phyloP scores from a whole-genome alignment of 2,329 filamentous ascomycete genomes.

The Fusarium globosum region DNA sequence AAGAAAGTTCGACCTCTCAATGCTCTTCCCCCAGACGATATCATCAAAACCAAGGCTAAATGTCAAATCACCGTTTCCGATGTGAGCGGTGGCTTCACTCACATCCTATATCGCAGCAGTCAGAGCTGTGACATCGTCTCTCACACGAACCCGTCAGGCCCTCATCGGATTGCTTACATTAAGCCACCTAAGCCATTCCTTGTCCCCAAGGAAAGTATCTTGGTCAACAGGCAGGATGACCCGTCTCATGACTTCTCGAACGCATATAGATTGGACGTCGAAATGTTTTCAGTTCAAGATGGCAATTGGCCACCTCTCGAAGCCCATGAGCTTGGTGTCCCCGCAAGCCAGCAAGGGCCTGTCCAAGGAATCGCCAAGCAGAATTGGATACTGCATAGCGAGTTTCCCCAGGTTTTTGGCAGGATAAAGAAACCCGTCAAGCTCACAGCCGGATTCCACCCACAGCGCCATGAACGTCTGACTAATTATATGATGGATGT shows the following conservation, averaged over 20 bases:
- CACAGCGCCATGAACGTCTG: constrained; percentile 37
- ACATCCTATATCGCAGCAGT: constrained; percentile 64
- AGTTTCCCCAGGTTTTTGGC: constrained; percentile 56
- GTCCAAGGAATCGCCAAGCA: constrained; percentile 36
- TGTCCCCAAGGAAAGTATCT: constrained; percentile 63
- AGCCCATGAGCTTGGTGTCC: constrained; percentile 48
- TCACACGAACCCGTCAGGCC: constrained; percentile 60
- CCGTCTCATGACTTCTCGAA: constrained; percentile 60
- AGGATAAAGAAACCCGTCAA: constrained; percentile 52
- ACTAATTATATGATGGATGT: constrained; percentile 63
- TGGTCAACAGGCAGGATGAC: constrained; percentile 60
- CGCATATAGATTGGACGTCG: constrained; percentile 62
- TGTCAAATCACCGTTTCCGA: constrained; percentile 54
- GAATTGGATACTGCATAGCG: constrained; percentile 56
- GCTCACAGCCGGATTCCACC: constrained; percentile 43
- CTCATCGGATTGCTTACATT: constrained; percentile 60
- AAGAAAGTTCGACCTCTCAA: constrained; percentile 50
- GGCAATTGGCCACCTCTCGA: constrained; percentile 65
- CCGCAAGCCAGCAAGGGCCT: constrained; percentile 28
- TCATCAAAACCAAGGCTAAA: constrained; percentile 49
- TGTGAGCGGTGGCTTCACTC: constrained; percentile 49
- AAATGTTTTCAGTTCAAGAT: constrained; percentile 63
- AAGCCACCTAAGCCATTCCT: constrained; percentile 62
- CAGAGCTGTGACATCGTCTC: constrained; percentile 65
- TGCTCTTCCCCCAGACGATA: constrained; percentile 44